Evolutionary conservation across 202 grass and related monocot genomes (phyloP).

Genomic region (Hordeum pubiflorum): DNA sequence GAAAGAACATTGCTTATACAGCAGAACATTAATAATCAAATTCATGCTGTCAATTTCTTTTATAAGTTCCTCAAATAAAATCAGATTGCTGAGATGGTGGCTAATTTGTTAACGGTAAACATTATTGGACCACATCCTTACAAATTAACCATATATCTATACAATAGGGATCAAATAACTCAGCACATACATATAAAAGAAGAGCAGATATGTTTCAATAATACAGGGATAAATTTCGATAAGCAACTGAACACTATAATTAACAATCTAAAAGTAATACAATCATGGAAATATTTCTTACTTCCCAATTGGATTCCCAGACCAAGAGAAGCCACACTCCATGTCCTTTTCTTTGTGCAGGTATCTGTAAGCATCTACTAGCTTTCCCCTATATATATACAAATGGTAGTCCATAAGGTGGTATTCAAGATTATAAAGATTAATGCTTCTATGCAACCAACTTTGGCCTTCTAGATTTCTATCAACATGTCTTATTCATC

Average conservation of each 20-base stretch:
- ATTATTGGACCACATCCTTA: background rate
- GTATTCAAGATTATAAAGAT: slow-evolving; percentile 23
- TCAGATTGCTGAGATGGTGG: background rate
- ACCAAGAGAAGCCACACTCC: slow-evolving; percentile 87
- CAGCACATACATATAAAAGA: background rate
- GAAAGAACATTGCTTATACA: slow-evolving; percentile 9
- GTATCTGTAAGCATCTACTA: slow-evolving; percentile 86
- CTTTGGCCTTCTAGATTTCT: background rate
- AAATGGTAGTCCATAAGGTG: slow-evolving; percentile 21
- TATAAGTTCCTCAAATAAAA: slow-evolving; percentile 4
- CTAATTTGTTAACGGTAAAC: background rate
- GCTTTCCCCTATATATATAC: slow-evolving; percentile 68
- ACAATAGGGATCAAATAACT: background rate
- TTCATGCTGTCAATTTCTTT: background rate
- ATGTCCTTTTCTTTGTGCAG: slow-evolving; percentile 88
- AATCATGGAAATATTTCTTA: slow-evolving; percentile 40
- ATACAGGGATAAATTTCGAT: background rate
- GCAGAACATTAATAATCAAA: background rate
- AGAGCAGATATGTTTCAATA: slow-evolving; percentile 5
- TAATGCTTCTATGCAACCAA: slow-evolving; percentile 7
- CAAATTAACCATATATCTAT: slow-evolving; percentile 6
- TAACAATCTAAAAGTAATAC: background rate
- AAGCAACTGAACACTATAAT: background rate
- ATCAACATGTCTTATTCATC: background rate
- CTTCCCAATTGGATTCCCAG: slow-evolving; percentile 88